A percentile compares a stretch with the other conserved stretches of the same genome.
These are phyloP conservation scores for Athelia psychrophila DNA, from an alignment of 1,284 basidiomycete species.

Conservation along the genomic window DNA sequence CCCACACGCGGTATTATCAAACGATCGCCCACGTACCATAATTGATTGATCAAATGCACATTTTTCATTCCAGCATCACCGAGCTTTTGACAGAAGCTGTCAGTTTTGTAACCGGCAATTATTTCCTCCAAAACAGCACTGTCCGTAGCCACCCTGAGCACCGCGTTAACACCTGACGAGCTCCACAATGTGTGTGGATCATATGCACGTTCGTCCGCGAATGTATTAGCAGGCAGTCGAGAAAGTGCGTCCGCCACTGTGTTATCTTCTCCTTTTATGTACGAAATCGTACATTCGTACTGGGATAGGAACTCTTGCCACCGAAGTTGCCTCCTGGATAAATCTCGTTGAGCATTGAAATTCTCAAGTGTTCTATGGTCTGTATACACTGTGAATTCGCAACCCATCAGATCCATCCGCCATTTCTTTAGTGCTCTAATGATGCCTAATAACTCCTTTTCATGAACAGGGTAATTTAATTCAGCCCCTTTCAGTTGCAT, in stretches of 20 bases:
- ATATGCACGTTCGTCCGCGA: too few relatives aligned
- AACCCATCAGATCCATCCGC: constrained; percentile 11
- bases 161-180: too few relatives aligned
- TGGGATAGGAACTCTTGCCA: constrained; percentile 20
- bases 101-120: too few relatives aligned
- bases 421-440: constrained; percentile 16
- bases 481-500: constrained; percentile 14
- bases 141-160: too few relatives aligned
- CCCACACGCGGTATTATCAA: too few relatives aligned
- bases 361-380: constrained; percentile 7
- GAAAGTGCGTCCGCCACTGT: constrained; percentile 15
- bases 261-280: constrained; percentile 17
- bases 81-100: too few relatives aligned
- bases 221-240: too few relatives aligned
- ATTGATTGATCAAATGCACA: too few relatives aligned
- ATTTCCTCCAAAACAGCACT: too few relatives aligned
- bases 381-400: constrained; percentile 18
- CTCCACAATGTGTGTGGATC: too few relatives aligned
- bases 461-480: constrained; percentile 4
- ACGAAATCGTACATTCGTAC: constrained; percentile 20
- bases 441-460: constrained; percentile 5
- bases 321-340: constrained; percentile 17
- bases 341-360: constrained; percentile 18
- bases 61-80: too few relatives aligned
- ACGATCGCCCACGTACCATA: too few relatives aligned